Conservation (phyloP, 495 filamentous ascomycete species). For the Mytilinidion resinicola region DNA sequence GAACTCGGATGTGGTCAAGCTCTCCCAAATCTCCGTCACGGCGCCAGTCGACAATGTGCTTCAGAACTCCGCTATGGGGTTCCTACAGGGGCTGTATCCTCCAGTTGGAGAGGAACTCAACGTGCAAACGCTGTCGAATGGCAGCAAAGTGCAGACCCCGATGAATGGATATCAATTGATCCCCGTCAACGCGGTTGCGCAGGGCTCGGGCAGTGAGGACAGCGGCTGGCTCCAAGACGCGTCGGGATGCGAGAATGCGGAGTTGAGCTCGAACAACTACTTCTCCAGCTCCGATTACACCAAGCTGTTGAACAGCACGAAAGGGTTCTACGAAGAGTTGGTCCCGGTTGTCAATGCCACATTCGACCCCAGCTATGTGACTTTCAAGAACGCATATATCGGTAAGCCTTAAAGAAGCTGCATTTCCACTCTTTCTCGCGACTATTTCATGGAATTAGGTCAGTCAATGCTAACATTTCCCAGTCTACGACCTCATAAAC, state of each 20-base stretch:
- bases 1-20: slow-evolving; percentile 49
- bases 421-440: not conserved
- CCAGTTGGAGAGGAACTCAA: slow-evolving; percentile 43
- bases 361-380: slow-evolving; percentile 48
- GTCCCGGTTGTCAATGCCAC: slow-evolving; percentile 55
- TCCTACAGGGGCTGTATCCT: slow-evolving; percentile 59
- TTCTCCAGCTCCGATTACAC: slow-evolving; percentile 57
- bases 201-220: slow-evolving; percentile 48
- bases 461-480: not conserved
- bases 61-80: slow-evolving; percentile 39
- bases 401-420: slow-evolving; percentile 36
- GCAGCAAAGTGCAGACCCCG: slow-evolving; percentile 47
- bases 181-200: slow-evolving; percentile 40
- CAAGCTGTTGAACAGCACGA: slow-evolving; percentile 46
- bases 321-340: slow-evolving; percentile 58
- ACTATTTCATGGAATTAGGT: not conserved
- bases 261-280: slow-evolving; percentile 64
- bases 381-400: slow-evolving; percentile 66
- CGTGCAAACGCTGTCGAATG: slow-evolving; percentile 46
- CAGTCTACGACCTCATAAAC: slow-evolving; percentile 67
- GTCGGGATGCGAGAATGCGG: slow-evolving; percentile 55
- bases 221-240: slow-evolving; percentile 53
- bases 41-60: slow-evolving; percentile 38
- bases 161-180: slow-evolving; percentile 59
- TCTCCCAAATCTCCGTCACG: slow-evolving; percentile 52